Conservation (phyloP, 2,329 filamentous ascomycete genomes). For the Juglanconis juglandina region DNA sequence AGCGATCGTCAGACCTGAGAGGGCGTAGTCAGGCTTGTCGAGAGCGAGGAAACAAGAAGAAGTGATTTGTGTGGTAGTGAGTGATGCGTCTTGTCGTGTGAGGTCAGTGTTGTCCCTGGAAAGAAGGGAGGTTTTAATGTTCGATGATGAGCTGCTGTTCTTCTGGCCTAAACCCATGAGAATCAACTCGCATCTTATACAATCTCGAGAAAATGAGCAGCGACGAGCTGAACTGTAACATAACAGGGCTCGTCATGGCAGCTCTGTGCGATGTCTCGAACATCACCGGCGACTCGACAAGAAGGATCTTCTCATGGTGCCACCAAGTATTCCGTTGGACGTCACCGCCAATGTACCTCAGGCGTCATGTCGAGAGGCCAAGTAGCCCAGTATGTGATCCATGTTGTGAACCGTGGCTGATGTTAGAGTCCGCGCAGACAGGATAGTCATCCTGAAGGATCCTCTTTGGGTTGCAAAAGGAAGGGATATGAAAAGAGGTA, state of each 20-base stretch:
- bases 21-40: background rate
- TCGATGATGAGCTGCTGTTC: background rate
- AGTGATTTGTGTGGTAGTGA: background rate
- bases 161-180: background rate
- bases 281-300: background rate
- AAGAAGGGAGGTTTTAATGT: background rate
- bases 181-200: constrained; percentile 13
- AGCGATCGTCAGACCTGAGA: background rate
- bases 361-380: background rate
- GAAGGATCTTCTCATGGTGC: background rate
- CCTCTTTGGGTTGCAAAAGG: background rate
- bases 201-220: background rate
- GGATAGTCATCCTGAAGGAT: constrained; percentile 18
- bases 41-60: background rate
- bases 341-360: background rate
- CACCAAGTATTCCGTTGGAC: background rate
- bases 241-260: constrained; percentile 7
- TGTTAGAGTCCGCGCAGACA: background rate
- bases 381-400: background rate
- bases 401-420: background rate
- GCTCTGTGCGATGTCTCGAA: background rate
- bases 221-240: background rate
- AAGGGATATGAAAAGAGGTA: background rate
- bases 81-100: background rate
- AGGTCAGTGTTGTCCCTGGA: background rate